A percentile compares a stretch with the other conserved stretches of the same genome.
Evolutionary conservation across 768 basidiomycete genomes (phyloP).

Genomic region (Serpula lacrymans): DNA sequence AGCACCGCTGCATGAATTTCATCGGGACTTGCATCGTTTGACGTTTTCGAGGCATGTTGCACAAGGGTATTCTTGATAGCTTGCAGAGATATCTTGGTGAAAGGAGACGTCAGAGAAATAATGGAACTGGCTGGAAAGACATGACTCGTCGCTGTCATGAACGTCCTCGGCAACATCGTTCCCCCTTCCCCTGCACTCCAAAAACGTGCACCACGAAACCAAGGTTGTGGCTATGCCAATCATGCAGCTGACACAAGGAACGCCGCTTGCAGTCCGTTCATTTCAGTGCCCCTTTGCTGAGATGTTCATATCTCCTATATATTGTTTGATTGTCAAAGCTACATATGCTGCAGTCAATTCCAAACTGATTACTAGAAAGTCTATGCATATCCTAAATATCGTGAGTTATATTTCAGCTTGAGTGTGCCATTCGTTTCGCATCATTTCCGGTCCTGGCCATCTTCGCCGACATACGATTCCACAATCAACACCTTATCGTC

Average conservation of each 20-base stretch:
- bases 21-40: constrained; percentile 11
- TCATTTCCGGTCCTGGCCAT: constrained; percentile 9
- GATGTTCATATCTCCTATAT: too few relatives aligned
- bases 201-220: too few relatives aligned
- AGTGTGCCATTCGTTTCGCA: constrained; percentile 1
- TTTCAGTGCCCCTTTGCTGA: too few relatives aligned
- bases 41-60: constrained; percentile 11
- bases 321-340: too few relatives aligned
- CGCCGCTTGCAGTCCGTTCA: too few relatives aligned
- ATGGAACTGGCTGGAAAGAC: constrained; percentile 6
- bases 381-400: too few relatives aligned
- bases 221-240: too few relatives aligned
- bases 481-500: constrained; percentile 31
- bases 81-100: constrained; percentile 33
- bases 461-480: constrained; percentile 13
- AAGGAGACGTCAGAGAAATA: constrained; percentile 32
- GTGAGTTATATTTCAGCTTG: too few relatives aligned
- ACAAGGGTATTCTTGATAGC: constrained; percentile 27
- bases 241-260: too few relatives aligned
- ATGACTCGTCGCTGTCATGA: constrained; percentile 14
- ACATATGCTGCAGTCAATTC: too few relatives aligned
- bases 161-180: constrained; percentile 24
- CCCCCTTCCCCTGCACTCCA: too few relatives aligned
- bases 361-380: too few relatives aligned
- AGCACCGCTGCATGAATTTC: constrained; percentile 64